Percentiles rank a stretch among this genome's conserved stretches.
These are phyloP conservation scores for Baudoinia panamericana DNA, from an alignment of 495 filamentous ascomycete genomes.

Conservation along the genomic window DNA sequence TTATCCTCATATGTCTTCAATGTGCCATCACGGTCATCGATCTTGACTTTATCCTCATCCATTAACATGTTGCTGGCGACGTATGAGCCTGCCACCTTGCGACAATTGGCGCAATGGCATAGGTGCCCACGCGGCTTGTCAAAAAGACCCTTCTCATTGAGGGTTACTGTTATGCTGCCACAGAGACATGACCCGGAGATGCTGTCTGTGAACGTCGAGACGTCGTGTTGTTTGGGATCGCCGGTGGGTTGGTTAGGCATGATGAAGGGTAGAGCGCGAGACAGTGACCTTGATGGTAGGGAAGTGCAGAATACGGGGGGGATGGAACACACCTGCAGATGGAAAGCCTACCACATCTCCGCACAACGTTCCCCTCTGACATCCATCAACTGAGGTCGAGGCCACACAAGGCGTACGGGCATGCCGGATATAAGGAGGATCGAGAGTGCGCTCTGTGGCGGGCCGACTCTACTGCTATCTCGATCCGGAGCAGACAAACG, in stretches of 20 bases:
- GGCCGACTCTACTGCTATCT: no score
- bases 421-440: no score
- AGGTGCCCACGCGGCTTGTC: slow-evolving; percentile 25
- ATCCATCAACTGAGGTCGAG: no score
- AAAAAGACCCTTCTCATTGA: slow-evolving; percentile 32
- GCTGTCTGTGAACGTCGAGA: slow-evolving; percentile 15
- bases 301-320: no score
- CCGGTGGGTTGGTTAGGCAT: slow-evolving; percentile 13
- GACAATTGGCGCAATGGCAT: slow-evolving; percentile 30
- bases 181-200: slow-evolving; percentile 30
- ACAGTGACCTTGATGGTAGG: not conserved
- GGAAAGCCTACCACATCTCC: no score
- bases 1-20: slow-evolving; percentile 29
- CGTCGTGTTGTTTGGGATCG: slow-evolving; percentile 20
- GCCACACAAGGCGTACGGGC: no score
- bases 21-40: slow-evolving; percentile 29
- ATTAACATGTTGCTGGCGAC: slow-evolving; percentile 29
- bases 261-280: not conserved
- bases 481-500: no score
- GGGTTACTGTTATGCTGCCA: slow-evolving; percentile 29
- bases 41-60: slow-evolving; percentile 30
- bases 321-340: no score
- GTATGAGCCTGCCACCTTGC: slow-evolving; percentile 33
- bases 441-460: no score
- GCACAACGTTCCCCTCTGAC: no score